Evolutionary conservation across 1,284 basidiomycete genomes (phyloP).

Genomic region (Garcileccinum viscosum): DNA sequence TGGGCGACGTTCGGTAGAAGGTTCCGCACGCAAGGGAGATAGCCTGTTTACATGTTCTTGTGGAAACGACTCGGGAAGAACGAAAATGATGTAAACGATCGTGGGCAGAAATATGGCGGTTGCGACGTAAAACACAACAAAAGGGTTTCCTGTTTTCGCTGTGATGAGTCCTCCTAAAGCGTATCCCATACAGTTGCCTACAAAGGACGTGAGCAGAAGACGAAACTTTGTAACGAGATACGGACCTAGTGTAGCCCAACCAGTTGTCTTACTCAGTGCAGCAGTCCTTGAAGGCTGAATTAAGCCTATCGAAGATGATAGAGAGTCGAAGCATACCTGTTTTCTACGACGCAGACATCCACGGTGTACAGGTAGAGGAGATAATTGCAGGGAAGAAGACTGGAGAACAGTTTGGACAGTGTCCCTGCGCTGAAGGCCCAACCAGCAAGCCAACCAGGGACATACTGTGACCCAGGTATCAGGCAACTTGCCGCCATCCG

Average conservation of each 20-base stretch:
- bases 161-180: constrained; percentile 39
- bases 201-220: not conserved
- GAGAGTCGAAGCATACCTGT: constrained; percentile 26
- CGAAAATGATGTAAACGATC: constrained; percentile 28
- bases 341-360: constrained; percentile 34
- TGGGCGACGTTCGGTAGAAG: not conserved
- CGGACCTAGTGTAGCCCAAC: constrained; percentile 38
- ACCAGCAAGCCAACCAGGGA: constrained; percentile 15
- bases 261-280: constrained; percentile 35
- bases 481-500: constrained; percentile 22
- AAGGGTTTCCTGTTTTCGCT: constrained; percentile 28
- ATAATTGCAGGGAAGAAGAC: constrained; percentile 21
- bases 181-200: constrained; percentile 37
- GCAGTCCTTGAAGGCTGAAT: constrained; percentile 31
- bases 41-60: constrained; percentile 35
- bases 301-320: not conserved
- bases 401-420: constrained; percentile 22
- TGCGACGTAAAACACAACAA: constrained; percentile 35
- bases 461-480: constrained; percentile 27
- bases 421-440: constrained; percentile 29
- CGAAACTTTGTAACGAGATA: not conserved
- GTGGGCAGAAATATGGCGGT: constrained; percentile 21
- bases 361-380: constrained; percentile 38
- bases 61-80: constrained; percentile 42
- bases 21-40: constrained; percentile 9